These are phyloP conservation scores for Phlyctochytrium arcticum DNA, from an alignment of 192 early-diverging fungal species.

Conservation along the genomic window DNA sequence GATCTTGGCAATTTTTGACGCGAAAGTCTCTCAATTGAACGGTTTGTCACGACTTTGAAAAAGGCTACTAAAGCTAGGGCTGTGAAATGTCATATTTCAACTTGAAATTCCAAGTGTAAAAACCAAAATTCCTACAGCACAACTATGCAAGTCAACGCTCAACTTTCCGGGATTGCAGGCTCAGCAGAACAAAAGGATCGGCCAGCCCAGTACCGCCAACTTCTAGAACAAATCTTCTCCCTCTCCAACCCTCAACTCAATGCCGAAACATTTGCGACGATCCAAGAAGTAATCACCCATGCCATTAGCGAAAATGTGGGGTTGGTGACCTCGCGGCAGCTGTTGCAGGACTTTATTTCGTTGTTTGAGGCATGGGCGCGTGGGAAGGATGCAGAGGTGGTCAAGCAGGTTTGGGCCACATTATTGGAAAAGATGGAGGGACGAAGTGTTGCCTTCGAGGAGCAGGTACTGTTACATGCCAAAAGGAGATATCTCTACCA, in stretches of 20 bases:
- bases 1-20: too few relatives aligned
- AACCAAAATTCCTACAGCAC: too few relatives aligned
- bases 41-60: too few relatives aligned
- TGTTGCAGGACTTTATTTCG: constrained; percentile 66
- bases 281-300: constrained; percentile 32
- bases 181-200: background rate
- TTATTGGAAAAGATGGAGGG: constrained; percentile 65
- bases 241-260: background rate
- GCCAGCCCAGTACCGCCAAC: background rate
- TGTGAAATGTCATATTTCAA: too few relatives aligned
- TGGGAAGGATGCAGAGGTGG: constrained; percentile 23
- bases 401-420: constrained; percentile 57
- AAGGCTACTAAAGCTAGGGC: too few relatives aligned
- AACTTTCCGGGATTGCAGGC: background rate
- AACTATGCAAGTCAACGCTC: too few relatives aligned
- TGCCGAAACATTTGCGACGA: background rate
- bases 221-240: background rate
- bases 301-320: constrained; percentile 53
- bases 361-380: constrained; percentile 48
- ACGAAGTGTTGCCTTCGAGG: constrained; percentile 79
- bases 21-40: too few relatives aligned
- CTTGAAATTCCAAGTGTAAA: too few relatives aligned
- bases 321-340: constrained; percentile 70
- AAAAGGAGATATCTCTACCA: background rate
- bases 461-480: constrained; percentile 54